A percentile compares a stretch with the other conserved stretches of the same genome.
Evolutionary conservation across 1,139 yeast species (phyloP).

Genomic region (Barnettozyma hawaiiensis): DNA sequence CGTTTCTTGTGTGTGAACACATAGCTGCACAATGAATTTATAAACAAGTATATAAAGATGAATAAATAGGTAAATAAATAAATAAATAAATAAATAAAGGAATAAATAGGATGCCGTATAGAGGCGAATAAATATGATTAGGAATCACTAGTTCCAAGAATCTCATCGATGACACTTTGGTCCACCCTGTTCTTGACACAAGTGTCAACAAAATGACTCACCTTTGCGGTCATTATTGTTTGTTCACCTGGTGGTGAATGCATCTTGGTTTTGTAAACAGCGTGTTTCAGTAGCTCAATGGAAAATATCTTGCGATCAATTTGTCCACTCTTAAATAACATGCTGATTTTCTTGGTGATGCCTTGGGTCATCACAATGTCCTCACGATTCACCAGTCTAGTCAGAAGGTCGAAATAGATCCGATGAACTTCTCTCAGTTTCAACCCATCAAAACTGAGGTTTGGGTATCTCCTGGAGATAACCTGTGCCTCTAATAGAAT

Average conservation of each 20-base stretch:
- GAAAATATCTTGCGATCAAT: conserved; percentile 9
- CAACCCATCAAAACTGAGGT: neutral
- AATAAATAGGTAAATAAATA: neutral
- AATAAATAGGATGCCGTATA: conserved; percentile 4
- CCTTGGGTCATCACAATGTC: conserved; percentile 4
- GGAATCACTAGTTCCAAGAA: neutral
- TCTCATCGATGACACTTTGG: neutral
- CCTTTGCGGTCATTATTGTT: conserved; percentile 9
- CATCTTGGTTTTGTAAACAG: conserved; percentile 5
- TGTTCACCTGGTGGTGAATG: neutral
- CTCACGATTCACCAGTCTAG: conserved; percentile 4
- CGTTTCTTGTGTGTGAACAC: neutral
- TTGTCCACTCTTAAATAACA: conserved; percentile 2
- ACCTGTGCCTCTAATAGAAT: conserved; percentile 3
- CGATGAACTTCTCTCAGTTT: neutral
- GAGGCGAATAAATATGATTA: neutral
- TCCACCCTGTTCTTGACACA: conserved; percentile 10
- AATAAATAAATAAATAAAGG: conserved; percentile 1
- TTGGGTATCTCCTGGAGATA: neutral
- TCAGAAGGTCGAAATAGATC: neutral
- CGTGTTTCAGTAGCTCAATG: conserved; percentile 6
- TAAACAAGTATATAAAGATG: neutral
- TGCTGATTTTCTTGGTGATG: conserved; percentile 2
- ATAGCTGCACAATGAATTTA: neutral
- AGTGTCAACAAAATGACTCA: conserved; percentile 6